A percentile compares a stretch with the other conserved stretches of the same genome.
Conservation (phyloP, 495 filamentous ascomycete species). For the Acidiella bohemica region DNA sequence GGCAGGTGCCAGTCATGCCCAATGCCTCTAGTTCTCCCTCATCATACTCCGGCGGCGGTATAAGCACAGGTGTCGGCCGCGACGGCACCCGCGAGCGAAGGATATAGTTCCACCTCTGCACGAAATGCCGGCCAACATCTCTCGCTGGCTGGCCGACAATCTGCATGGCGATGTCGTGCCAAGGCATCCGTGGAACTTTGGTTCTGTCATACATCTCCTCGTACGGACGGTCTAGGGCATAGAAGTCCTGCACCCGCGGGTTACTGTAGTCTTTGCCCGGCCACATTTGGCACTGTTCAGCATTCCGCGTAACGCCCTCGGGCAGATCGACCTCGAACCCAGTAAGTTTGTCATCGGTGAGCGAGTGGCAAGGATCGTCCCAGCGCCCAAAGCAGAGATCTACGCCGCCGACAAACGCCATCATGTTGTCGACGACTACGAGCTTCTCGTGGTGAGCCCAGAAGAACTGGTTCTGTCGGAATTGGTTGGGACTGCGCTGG, state of each 20-base stretch:
- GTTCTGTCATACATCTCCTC: constrained; percentile 97
- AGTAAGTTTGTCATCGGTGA: constrained; percentile 86
- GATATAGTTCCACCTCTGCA: constrained; percentile 96
- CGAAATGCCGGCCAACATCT: constrained; percentile 89
- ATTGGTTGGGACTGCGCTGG: constrained; percentile 89
- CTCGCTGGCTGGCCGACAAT: constrained; percentile 90
- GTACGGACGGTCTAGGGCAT: constrained; percentile 93
- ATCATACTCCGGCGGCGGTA: constrained; percentile 86
- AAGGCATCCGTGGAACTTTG: constrained; percentile 84
- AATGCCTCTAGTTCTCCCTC: constrained; percentile 70
- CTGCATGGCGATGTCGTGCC: constrained; percentile 98
- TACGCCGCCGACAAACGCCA: constrained; percentile 91
- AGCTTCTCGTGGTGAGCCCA: constrained; percentile 98
- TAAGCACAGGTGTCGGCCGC: constrained; percentile 79
- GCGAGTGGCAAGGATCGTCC: constrained; percentile 85
- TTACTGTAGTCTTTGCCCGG: constrained; percentile 99
- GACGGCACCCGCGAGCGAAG: constrained; percentile 88
- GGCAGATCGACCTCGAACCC: constrained; percentile 67
- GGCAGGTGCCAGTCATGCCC: constrained; percentile 83
- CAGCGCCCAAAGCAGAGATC: constrained; percentile 97
- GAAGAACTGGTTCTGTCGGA: constrained; percentile 98
- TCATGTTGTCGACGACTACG: constrained; percentile 84
- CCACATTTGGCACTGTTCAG: constrained; percentile 91
- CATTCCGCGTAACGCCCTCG: constrained; percentile 58
- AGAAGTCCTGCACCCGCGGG: too few species aligned